Percentiles rank a stretch among this genome's conserved stretches.
Evolutionary conservation across 2,329 filamentous ascomycete species (phyloP).

Genomic region (Verticillium klebahnii): DNA sequence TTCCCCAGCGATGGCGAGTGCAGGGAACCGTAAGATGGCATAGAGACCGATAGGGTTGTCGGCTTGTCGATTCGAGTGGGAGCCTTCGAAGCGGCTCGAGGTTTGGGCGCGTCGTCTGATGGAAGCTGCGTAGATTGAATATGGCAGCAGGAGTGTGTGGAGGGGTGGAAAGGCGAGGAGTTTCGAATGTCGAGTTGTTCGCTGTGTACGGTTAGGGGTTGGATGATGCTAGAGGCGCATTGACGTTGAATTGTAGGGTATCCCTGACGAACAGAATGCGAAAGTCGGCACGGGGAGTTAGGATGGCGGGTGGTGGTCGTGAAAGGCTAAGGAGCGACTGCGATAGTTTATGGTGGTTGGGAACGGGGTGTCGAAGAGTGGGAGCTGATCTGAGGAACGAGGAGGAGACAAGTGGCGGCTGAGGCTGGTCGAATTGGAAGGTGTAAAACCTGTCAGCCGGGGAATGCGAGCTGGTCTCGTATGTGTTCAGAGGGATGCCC

Average conservation of each 20-base stretch:
- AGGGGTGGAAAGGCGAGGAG: not conserved
- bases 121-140: not conserved
- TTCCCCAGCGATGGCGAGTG: conserved; percentile 71
- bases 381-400: not conserved
- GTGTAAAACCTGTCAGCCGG: not conserved
- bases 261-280: not conserved
- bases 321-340: not conserved
- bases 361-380: not conserved
- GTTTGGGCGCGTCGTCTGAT: not conserved
- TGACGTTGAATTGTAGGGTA: not conserved
- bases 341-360: not conserved
- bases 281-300: not conserved
- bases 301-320: not conserved
- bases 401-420: not conserved
- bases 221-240: not conserved
- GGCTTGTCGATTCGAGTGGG: not conserved
- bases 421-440: not conserved
- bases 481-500: not conserved
- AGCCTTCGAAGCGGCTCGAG: not conserved
- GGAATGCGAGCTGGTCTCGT: not conserved
- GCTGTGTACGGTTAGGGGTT: not conserved
- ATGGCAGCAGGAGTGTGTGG: not conserved
- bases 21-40: conserved; percentile 71
- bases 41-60: conserved; percentile 40
- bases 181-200: not conserved